phyloP scores from a whole-genome alignment of 306 rosid genomes.

The Luffa acutangula region DNA sequence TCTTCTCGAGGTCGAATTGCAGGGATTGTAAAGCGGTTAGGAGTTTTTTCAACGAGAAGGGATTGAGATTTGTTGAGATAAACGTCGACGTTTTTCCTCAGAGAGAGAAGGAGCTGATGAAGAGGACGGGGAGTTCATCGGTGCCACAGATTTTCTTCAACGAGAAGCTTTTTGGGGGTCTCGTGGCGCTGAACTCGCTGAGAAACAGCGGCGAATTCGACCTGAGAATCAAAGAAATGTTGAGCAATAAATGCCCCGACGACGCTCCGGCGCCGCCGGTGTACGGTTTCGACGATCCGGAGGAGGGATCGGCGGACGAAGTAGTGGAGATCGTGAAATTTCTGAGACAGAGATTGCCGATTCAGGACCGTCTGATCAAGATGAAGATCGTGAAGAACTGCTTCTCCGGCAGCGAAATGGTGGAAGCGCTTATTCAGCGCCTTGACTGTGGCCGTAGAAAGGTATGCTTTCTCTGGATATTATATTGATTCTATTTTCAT shows the following conservation, averaged over 20 bases:
- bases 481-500: too few relatives aligned
- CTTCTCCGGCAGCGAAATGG: constrained; percentile 64
- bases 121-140: constrained; percentile 43
- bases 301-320: constrained; percentile 41
- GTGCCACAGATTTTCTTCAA: constrained; percentile 94
- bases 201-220: constrained; percentile 78
- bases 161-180: constrained; percentile 75
- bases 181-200: constrained; percentile 75
- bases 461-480: constrained; percentile 29
- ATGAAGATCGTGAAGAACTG: constrained; percentile 71
- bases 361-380: constrained; percentile 71
- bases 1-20: constrained; percentile 76
- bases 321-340: constrained; percentile 36
- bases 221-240: constrained; percentile 41
- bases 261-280: constrained; percentile 55
- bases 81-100: constrained; percentile 72
- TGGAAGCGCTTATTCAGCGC: constrained; percentile 50
- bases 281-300: constrained; percentile 47
- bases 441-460: constrained; percentile 57
- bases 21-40: constrained; percentile 87
- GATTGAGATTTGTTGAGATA: constrained; percentile 57
- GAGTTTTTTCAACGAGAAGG: constrained; percentile 46
- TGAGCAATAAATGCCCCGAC: constrained; percentile 35
- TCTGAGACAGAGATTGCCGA: constrained; percentile 48
- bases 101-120: constrained; percentile 56